Evolutionary conservation across 345 rosid species (phyloP).

Genomic region (Euclidium syriacum): DNA sequence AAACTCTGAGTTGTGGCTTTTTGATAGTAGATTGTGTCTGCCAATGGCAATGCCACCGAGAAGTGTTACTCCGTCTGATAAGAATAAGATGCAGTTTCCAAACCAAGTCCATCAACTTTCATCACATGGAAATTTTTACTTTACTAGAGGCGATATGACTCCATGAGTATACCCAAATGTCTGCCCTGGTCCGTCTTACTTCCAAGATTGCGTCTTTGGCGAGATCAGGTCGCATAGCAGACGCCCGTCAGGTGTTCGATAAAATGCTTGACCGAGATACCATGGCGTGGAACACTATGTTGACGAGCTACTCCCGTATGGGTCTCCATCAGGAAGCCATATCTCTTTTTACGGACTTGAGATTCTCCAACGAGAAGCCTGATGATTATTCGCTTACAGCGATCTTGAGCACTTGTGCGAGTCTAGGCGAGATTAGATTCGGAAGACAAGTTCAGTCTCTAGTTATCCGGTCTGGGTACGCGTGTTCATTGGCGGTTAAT

Average conservation of each 20-base stretch:
- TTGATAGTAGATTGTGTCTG: no score
- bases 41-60: no score
- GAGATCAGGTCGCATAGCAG: conserved; percentile 37
- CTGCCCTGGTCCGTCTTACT: conserved; percentile 38
- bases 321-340: conserved; percentile 51
- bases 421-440: conserved; percentile 30
- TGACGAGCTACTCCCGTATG: conserved; percentile 55
- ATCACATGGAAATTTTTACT: no score
- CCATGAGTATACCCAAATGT: conserved; percentile 3
- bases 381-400: conserved; percentile 69
- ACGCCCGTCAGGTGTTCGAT: conserved; percentile 69
- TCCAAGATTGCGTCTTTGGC: conserved; percentile 40
- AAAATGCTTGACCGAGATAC: conserved; percentile 52
- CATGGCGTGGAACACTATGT: conserved; percentile 74
- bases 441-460: conserved; percentile 52
- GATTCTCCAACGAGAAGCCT: conserved; percentile 32
- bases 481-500: conserved; percentile 41
- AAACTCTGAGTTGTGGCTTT: no score
- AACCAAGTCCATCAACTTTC: not conserved
- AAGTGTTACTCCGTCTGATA: not conserved
- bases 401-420: conserved; percentile 48
- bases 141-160: no score
- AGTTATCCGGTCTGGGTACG: conserved; percentile 41
- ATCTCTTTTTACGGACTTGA: conserved; percentile 44
- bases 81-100: not conserved